Conservation (phyloP, 2,329 filamentous ascomycete species). For the Phaeosphaeriaceae sp. region DNA sequence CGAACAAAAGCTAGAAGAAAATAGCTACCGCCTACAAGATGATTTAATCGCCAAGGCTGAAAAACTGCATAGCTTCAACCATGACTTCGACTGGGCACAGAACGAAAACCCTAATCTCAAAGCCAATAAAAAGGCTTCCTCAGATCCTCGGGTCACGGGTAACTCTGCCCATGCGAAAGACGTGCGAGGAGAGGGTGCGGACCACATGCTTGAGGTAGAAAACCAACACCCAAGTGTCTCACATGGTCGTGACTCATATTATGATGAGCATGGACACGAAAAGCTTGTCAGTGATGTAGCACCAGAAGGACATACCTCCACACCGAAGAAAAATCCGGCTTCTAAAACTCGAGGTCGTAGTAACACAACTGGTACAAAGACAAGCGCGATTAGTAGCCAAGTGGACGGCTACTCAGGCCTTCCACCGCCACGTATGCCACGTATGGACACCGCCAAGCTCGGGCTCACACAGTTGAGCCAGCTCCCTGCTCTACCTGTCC, state of each 20-base stretch:
- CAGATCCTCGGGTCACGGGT: conserved; percentile 64
- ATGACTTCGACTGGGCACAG: conserved; percentile 71
- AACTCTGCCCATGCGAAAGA: conserved; percentile 73
- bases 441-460: conserved; percentile 69
- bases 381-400: conserved; percentile 37
- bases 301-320: conserved; percentile 61
- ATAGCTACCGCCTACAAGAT: conserved; percentile 56
- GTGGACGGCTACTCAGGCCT: conserved; percentile 55
- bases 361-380: conserved; percentile 40
- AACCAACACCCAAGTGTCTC: conserved; percentile 64
- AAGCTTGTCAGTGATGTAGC: conserved; percentile 70
- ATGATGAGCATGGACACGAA: conserved; percentile 70
- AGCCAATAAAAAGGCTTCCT: conserved; percentile 60
- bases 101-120: conserved; percentile 64
- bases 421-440: conserved; percentile 65
- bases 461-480: conserved; percentile 73
- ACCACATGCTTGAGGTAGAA: conserved; percentile 68
- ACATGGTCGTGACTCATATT: conserved; percentile 72
- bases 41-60: conserved; percentile 64
- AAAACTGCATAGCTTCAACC: conserved; percentile 72
- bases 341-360: conserved; percentile 37
- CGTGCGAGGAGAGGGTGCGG: conserved; percentile 76
- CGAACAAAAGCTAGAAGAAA: conserved; percentile 49
- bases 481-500: conserved; percentile 70
- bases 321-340: conserved; percentile 57